Evolutionary conservation across 2,329 filamentous ascomycete species (phyloP), one percentile per base, ranked within the genome.

Genomic region (Hypoxylon sp.): DNA sequence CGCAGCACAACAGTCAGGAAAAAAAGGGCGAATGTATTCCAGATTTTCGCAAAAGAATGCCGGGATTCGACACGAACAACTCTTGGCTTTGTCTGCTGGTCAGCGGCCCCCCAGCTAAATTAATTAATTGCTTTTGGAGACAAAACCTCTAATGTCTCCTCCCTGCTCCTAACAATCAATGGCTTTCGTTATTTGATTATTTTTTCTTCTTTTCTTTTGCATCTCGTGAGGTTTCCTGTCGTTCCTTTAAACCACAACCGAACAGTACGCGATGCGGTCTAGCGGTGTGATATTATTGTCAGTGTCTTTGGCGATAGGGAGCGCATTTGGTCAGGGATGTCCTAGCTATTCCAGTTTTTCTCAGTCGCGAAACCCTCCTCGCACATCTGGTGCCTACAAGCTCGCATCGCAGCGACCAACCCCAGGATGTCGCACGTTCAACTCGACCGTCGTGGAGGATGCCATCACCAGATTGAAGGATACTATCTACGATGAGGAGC

Each of bases 351-450:
- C 66, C 16, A 59, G 46, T n/a, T 69, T 66, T 46, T 66, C 69
- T 4, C 59, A 61, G 8, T 41, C 40, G 23, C 59, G 49, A 4
- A 69, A 71, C 46, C 60, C 65, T 36, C 69, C 70, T 9, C 61
- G 57, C 27, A 68, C 69, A 15, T 53, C 57, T 1, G 70, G 70
- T 1, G 62, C 59, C 19, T 66, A 66, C 46, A 57, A 63, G 19
- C 65, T 72, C 42, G 63, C 69, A 1, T 70, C 62, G 43, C 66
- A 69, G 42, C 78, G 89, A 51, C 89, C 89, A 0, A 78, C 78
- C 2, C 75, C 76, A 48, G 79, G 79, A 65, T 93, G 89, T 66
- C 84, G 89, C 38, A 90, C 86, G 1, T 91, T 92, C 72, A 80
- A 82, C 47, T 89, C 87, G 3, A 76, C 81, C 1, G 74, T 81